phyloP scores from a whole-genome alignment of 352 stramenopile species.

The Pythium phragmiticola region DNA sequence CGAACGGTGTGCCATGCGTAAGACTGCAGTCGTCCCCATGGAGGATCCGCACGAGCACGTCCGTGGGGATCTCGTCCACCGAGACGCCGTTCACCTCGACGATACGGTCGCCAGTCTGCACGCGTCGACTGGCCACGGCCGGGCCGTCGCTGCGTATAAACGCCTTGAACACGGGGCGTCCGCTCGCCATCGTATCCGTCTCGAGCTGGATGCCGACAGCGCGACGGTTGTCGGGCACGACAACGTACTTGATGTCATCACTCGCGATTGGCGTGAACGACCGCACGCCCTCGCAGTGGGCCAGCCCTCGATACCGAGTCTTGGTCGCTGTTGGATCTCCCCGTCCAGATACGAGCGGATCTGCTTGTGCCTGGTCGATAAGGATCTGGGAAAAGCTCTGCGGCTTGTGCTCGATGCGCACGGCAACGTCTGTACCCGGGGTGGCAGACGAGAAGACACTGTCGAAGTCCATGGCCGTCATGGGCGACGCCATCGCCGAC shows the following conservation, averaged over 20 bases:
- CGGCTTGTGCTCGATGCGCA: conserved; percentile 8
- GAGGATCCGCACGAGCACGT: conserved; percentile 28
- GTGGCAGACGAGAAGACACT: neutral
- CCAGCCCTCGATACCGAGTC: conserved; percentile 22
- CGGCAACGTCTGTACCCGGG: neutral
- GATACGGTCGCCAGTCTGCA: conserved; percentile 27
- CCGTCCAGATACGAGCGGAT: neutral
- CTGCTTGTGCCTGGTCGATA: neutral
- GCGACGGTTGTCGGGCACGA: conserved; percentile 29
- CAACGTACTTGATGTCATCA: conserved; percentile 22
- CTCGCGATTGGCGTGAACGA: neutral
- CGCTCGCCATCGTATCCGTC: conserved; percentile 34
- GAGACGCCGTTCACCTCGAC: conserved; percentile 30
- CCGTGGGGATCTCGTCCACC: conserved; percentile 32
- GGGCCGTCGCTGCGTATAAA: conserved; percentile 32
- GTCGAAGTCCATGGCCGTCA: neutral
- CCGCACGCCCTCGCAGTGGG: conserved; percentile 24
- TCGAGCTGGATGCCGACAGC: conserved; percentile 35
- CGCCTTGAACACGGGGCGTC: conserved; percentile 33
- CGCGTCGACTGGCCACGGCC: conserved; percentile 1
- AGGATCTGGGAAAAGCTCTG: conserved; percentile 4
- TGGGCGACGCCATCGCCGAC: neutral
- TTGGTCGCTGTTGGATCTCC: neutral
- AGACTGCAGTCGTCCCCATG: conserved; percentile 13
- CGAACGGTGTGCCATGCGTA: neutral